These are phyloP conservation scores for Boletellus ananiceps DNA, from an alignment of 768 basidiomycete genomes.

Conservation along the genomic window DNA sequence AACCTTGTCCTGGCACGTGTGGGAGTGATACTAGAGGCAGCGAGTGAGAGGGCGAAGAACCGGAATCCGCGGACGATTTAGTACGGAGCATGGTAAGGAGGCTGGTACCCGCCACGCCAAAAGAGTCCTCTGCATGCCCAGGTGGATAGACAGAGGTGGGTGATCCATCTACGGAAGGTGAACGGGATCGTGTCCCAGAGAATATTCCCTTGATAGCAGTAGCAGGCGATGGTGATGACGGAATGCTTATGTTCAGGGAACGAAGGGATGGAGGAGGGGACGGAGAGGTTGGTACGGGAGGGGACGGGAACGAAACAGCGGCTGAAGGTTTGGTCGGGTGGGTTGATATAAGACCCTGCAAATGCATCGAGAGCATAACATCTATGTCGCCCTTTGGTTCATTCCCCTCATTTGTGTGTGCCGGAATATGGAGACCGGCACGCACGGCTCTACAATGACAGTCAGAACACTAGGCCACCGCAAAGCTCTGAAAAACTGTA, in stretches of 20 bases:
- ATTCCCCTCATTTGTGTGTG: conserved; percentile 37
- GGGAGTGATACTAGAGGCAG: conserved; percentile 28
- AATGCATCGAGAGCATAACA: conserved; percentile 76
- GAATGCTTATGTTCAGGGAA: conserved; percentile 20
- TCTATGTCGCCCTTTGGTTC: conserved; percentile 80
- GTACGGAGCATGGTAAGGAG: conserved; percentile 49
- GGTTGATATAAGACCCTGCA: conserved; percentile 50
- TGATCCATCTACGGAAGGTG: conserved; percentile 40
- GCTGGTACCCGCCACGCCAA: conserved; percentile 50
- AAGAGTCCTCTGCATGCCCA: conserved; percentile 48
- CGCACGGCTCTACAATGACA: conserved; percentile 51
- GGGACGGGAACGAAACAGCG: conserved; percentile 9
- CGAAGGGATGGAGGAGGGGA: conserved; percentile 28
- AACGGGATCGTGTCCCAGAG: conserved; percentile 24
- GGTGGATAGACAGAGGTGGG: conserved; percentile 33
- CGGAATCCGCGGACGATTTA: conserved; percentile 31
- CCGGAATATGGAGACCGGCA: conserved; percentile 54
- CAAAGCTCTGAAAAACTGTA: conserved; percentile 21
- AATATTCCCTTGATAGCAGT: conserved; percentile 20
- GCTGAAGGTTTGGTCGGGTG: conserved; percentile 12
- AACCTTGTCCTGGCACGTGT: conserved; percentile 12
- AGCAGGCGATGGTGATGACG: conserved; percentile 16
- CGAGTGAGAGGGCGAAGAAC: conserved; percentile 25
- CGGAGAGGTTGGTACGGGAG: conserved; percentile 21
- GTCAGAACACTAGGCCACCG: not conserved